phyloP scores from a whole-genome alignment of 257 asterid genomes.

The Dorcoceras hygrometricum region DNA sequence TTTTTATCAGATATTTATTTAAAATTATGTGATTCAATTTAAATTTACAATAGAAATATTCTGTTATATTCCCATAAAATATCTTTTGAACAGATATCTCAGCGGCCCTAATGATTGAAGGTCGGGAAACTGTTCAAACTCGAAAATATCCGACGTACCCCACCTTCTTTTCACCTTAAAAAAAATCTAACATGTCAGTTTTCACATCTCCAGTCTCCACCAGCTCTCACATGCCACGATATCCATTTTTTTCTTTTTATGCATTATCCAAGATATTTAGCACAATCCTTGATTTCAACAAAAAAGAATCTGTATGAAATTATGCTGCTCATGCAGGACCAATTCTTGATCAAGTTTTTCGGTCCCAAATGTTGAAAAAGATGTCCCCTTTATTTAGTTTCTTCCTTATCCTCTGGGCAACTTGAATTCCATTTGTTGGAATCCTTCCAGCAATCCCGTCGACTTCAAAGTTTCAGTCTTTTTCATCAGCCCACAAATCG shows the following conservation, averaged over 20 bases:
- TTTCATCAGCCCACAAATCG: neutral
- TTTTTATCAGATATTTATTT: too few relatives aligned
- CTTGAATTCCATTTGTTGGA: slow-evolving; percentile 31
- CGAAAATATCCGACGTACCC: too few relatives aligned
- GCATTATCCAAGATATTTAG: too few relatives aligned
- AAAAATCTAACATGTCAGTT: neutral
- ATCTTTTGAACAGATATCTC: too few relatives aligned
- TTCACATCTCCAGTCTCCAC: too few relatives aligned
- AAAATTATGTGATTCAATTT: too few relatives aligned
- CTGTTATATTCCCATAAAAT: too few relatives aligned
- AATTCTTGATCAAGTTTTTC: slow-evolving; percentile 27
- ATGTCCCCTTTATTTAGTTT: slow-evolving; percentile 31
- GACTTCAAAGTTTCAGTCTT: slow-evolving; percentile 9
- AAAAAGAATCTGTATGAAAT: neutral
- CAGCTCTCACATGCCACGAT: neutral
- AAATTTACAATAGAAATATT: too few relatives aligned
- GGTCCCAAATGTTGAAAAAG: slow-evolving; percentile 31
- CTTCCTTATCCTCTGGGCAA: slow-evolving; percentile 30
- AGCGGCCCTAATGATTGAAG: too few relatives aligned
- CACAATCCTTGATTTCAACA: neutral
- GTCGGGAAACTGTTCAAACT: too few relatives aligned
- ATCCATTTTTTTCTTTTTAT: too few relatives aligned
- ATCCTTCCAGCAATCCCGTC: slow-evolving; percentile 30
- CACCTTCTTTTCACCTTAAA: too few relatives aligned
- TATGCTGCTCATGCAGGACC: slow-evolving; percentile 35